phyloP scores from a whole-genome alignment of 2,329 filamentous ascomycete species.

The Cladosporium austrohemisphaericum region DNA sequence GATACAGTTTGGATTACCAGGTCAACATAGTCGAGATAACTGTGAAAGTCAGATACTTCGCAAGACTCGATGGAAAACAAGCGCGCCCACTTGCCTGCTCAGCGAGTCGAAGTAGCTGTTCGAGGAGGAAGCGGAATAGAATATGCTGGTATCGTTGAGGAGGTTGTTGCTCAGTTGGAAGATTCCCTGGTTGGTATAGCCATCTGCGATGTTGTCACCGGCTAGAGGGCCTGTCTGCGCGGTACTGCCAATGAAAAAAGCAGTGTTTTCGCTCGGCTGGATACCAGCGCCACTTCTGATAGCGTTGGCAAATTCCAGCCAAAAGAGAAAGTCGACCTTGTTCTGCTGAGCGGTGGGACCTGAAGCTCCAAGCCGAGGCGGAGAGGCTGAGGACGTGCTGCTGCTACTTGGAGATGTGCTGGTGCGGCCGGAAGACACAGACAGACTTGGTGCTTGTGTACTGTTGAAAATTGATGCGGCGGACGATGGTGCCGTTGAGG shows the following conservation, averaged over 20 bases:
- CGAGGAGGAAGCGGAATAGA: background rate
- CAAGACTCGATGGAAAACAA: too few species aligned
- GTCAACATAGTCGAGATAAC: background rate
- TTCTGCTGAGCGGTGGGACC: background rate
- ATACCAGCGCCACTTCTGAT: background rate
- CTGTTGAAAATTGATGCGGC: too few species aligned
- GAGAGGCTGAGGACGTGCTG: background rate
- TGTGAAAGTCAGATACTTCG: background rate
- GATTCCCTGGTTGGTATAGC: background rate
- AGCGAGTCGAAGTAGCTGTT: background rate
- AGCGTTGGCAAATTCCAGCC: background rate
- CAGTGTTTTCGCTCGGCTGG: background rate
- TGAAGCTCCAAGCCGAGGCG: background rate
- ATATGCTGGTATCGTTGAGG: background rate
- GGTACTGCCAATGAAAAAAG: background rate
- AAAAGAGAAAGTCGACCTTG: slow-evolving; percentile 1
- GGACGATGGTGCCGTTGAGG: background rate
- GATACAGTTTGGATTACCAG: background rate
- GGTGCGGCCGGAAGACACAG: background rate
- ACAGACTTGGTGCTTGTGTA: too few species aligned
- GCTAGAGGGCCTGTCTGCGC: background rate
- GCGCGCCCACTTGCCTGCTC: background rate
- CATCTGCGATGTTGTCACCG: background rate
- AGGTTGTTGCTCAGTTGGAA: background rate
- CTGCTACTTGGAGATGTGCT: background rate